Conservation (phyloP, 1,284 basidiomycete genomes). For the Rhodotorula sp. region DNA sequence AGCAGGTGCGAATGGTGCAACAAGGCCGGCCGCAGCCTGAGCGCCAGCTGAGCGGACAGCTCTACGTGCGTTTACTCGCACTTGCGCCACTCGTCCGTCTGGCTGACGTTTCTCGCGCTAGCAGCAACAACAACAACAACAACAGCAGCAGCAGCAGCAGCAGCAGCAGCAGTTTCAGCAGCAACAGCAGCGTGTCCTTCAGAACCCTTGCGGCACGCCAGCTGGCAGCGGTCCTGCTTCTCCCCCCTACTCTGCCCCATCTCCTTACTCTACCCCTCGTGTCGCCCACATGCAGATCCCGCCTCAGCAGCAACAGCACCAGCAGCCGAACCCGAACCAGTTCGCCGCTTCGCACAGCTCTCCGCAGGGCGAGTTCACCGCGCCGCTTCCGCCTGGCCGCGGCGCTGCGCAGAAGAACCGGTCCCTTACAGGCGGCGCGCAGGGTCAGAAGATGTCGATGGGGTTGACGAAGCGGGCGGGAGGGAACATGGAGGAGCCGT, state of each 20-base stretch:
- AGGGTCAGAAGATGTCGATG: constrained; percentile 9
- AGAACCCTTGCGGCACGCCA: not conserved
- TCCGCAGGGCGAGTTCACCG: constrained; percentile 2
- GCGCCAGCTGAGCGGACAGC: not conserved
- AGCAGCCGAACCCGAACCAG: not conserved
- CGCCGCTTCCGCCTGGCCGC: too few relatives aligned
- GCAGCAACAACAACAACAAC: not conserved
- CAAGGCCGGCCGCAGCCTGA: too few relatives aligned
- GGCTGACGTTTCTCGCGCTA: too few relatives aligned
- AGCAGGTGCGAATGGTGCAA: constrained; percentile 13
- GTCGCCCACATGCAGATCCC: constrained; percentile 22
- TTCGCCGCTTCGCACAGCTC: constrained; percentile 20
- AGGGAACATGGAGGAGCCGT: constrained; percentile 25
- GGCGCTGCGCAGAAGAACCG: too few relatives aligned
- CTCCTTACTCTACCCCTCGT: constrained; percentile 28
- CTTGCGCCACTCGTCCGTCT: too few relatives aligned
- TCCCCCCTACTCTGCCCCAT: constrained; percentile 31
- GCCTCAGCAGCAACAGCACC: not conserved
- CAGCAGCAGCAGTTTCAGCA: constrained; percentile 15
- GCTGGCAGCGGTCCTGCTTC: constrained; percentile 28
- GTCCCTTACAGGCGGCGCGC: too few relatives aligned
- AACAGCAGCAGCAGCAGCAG: constrained; percentile 6
- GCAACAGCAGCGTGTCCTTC: not conserved
- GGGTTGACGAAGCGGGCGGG: constrained; percentile 22
- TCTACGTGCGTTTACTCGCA: too few relatives aligned